These are phyloP conservation scores for Fusarium albidum DNA, from an alignment of 2,329 filamentous ascomycete genomes.

Conservation along the genomic window DNA sequence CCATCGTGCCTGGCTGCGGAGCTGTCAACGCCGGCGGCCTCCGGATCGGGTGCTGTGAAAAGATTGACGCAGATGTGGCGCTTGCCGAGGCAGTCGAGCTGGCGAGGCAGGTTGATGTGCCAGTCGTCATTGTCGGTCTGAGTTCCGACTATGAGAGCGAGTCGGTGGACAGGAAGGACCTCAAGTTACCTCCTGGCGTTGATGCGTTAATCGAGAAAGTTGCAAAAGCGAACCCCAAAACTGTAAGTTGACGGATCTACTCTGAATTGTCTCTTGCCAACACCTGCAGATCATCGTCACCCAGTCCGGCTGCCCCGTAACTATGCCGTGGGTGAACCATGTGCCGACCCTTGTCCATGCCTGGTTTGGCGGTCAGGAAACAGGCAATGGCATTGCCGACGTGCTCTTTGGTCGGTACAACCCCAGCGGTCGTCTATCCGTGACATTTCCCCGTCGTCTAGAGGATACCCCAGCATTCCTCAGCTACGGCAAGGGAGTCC, in stretches of 20 bases:
- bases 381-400: constrained; percentile 74
- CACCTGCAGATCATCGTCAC: no score
- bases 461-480: constrained; percentile 17
- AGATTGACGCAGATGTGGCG: no score
- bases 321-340: neutral
- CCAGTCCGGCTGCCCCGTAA: no score
- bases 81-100: no score
- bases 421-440: constrained; percentile 65
- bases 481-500: constrained; percentile 4
- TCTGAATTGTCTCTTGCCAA: no score
- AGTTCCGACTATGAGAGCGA: no score
- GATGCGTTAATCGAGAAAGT: constrained; percentile 10
- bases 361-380: constrained; percentile 78
- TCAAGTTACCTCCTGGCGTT: constrained; percentile 3
- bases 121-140: no score
- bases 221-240: constrained; percentile 12
- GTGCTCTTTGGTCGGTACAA: constrained; percentile 69
- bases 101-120: no score
- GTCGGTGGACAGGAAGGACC: constrained; percentile 1
- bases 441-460: constrained; percentile 53
- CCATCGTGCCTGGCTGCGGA: no score
- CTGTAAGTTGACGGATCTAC: no score
- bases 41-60: no score
- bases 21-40: no score
- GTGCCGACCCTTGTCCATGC: constrained; percentile 59